Conservation (phyloP, 2,329 filamentous ascomycete species). For the Leptographium wingfieldii region DNA sequence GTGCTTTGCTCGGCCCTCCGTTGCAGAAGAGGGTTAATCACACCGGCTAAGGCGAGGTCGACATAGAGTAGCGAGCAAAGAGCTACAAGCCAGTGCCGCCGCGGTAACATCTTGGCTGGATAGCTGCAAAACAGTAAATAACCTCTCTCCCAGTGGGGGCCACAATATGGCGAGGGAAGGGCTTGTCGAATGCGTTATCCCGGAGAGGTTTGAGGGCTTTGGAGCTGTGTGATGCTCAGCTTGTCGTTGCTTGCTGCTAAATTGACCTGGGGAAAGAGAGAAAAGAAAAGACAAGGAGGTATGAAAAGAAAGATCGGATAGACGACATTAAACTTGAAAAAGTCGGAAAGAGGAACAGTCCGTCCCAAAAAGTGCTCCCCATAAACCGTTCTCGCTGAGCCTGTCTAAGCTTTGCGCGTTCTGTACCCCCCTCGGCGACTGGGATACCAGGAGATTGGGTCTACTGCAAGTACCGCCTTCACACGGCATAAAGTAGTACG, state of each 20-base stretch:
- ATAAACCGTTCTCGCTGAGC: neutral
- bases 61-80: constrained; percentile 10
- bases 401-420: neutral
- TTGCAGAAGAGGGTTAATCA: constrained; percentile 7
- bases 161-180: neutral
- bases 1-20: constrained; percentile 5
- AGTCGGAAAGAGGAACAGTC: neutral
- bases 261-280: neutral
- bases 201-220: neutral
- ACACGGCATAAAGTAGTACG: neutral
- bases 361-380: neutral
- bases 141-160: neutral
- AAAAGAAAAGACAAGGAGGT: neutral
- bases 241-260: neutral
- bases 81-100: constrained; percentile 6
- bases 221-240: neutral
- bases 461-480: neutral
- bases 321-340: neutral
- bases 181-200: neutral
- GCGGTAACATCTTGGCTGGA: constrained; percentile 7
- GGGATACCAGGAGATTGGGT: constrained; percentile 1
- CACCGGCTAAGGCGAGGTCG: constrained; percentile 10
- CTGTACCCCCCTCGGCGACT: neutral
- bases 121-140: neutral
- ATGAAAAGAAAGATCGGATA: neutral